Evolutionary conservation across 2,329 filamentous ascomycete species (phyloP).

Genomic region (Colletotrichum gloeosporioides): DNA sequence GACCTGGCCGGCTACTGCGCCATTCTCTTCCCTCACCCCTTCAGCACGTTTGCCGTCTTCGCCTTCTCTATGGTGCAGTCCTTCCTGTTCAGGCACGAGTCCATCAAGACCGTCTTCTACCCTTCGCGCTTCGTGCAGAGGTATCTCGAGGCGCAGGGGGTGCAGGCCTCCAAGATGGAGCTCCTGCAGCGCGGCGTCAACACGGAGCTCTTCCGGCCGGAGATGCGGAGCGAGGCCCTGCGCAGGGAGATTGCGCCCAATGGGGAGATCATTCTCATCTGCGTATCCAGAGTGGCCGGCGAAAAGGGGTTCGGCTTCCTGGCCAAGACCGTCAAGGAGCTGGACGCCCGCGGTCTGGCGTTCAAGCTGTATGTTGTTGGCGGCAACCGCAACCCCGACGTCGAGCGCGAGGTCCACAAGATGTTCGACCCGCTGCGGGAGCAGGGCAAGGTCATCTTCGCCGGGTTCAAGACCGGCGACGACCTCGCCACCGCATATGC

Average conservation of each 20-base stretch:
- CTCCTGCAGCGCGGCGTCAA: conserved; percentile 70
- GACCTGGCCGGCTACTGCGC: conserved; percentile 73
- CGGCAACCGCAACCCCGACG: conserved; percentile 67
- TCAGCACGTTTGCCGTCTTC: conserved; percentile 66
- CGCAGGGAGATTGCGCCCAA: conserved; percentile 62
- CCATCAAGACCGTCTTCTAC: conserved; percentile 72
- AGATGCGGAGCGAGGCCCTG: conserved; percentile 54
- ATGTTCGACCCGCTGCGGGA: conserved; percentile 57
- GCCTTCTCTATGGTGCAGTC: conserved; percentile 69
- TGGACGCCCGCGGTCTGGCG: conserved; percentile 59
- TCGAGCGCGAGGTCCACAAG: conserved; percentile 66
- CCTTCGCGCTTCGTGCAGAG: conserved; percentile 67
- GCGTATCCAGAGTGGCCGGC: conserved; percentile 69
- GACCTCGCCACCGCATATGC: conserved; percentile 71
- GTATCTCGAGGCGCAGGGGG: conserved; percentile 64
- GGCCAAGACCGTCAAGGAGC: conserved; percentile 56
- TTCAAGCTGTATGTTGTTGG: conserved; percentile 74
- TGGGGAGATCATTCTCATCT: conserved; percentile 69
- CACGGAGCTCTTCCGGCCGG: conserved; percentile 64
- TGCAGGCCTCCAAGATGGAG: conserved; percentile 62
- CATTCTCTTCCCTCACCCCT: conserved; percentile 69
- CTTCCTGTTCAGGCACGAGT: conserved; percentile 66
- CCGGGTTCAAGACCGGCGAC: conserved; percentile 67
- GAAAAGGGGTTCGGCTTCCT: conserved; percentile 77
- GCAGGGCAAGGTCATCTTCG: conserved; percentile 65